phyloP scores from a whole-genome alignment of 2,329 filamentous ascomycete species.

The Neoscytalidium dimidiatum region DNA sequence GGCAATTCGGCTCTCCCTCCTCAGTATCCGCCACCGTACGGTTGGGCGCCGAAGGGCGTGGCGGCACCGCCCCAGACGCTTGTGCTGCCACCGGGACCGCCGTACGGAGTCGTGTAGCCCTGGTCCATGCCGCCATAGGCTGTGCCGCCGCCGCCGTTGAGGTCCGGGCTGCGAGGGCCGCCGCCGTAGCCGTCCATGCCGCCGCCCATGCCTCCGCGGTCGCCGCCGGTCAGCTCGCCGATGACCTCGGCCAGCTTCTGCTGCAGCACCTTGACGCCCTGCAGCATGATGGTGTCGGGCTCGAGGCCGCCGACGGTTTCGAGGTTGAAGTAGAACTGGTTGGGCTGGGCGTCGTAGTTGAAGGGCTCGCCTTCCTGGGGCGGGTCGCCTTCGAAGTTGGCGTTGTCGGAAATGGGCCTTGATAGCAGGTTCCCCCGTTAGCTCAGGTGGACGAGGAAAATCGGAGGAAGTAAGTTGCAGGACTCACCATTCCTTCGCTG shows the following conservation, averaged over 20 bases:
- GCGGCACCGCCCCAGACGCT: slow-evolving; percentile 19
- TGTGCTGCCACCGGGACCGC: slow-evolving; percentile 28
- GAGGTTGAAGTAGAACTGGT: slow-evolving; percentile 89
- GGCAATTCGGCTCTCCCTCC: neutral
- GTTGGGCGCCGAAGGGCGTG: slow-evolving; percentile 18
- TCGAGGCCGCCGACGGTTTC: slow-evolving; percentile 86
- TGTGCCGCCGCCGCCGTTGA: slow-evolving; percentile 40
- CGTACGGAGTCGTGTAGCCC: slow-evolving; percentile 71
- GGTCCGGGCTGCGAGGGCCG: slow-evolving; percentile 65
- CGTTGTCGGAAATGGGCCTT: slow-evolving; percentile 81
- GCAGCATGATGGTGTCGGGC: slow-evolving; percentile 84
- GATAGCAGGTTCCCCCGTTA: neutral
- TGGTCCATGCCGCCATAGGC: slow-evolving; percentile 55
- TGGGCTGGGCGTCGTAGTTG: slow-evolving; percentile 84
- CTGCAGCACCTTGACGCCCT: slow-evolving; percentile 86
- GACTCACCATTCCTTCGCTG: slow-evolving; percentile 79
- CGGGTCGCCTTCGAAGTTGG: slow-evolving; percentile 72
- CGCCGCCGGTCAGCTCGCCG: slow-evolving; percentile 58
- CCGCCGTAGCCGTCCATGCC: slow-evolving; percentile 57
- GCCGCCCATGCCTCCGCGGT: slow-evolving; percentile 28
- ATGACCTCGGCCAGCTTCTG: slow-evolving; percentile 85
- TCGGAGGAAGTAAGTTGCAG: too few species aligned
- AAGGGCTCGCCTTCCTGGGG: slow-evolving; percentile 82
- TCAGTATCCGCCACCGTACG: slow-evolving; percentile 16
- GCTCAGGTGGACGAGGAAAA: neutral